Evolutionary conservation across 345 rosid species (phyloP).

Genomic region (Microcos paniculata): DNA sequence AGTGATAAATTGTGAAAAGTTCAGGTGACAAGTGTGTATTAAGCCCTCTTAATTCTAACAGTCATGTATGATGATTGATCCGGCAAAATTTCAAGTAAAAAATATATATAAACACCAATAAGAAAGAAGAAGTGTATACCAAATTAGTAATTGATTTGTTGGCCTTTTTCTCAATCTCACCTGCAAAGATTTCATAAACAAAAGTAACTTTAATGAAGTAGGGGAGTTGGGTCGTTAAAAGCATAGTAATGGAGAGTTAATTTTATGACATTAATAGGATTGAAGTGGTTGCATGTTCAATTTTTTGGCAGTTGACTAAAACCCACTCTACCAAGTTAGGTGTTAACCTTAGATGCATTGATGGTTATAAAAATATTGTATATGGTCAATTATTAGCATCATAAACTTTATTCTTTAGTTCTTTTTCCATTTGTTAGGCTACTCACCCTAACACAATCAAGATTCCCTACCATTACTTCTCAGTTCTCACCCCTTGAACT

Average conservation of each 20-base stretch:
- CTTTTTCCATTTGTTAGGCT: neutral
- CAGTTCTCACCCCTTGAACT: neutral
- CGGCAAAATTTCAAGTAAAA: too few species aligned
- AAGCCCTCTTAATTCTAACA: too few species aligned
- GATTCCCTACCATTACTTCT: neutral
- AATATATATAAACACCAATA: too few species aligned
- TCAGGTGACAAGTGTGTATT: too few species aligned
- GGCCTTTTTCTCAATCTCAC: too few species aligned
- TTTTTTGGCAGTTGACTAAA: neutral
- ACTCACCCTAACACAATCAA: neutral
- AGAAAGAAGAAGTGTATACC: too few species aligned
- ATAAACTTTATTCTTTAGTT: neutral
- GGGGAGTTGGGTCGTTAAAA: neutral
- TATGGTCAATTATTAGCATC: neutral
- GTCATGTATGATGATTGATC: too few species aligned
- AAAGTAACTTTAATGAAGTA: neutral
- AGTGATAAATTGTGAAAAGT: too few species aligned
- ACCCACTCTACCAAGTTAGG: neutral
- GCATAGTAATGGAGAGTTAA: neutral
- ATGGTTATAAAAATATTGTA: neutral
- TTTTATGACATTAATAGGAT: neutral
- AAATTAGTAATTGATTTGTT: too few species aligned
- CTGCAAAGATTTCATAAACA: neutral
- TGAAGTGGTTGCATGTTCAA: neutral
- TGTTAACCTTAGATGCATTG: neutral